Evolutionary conservation across 768 basidiomycete species (phyloP), one percentile per base, ranked within the genome.

Genomic region (Kondoa subrosea): DNA sequence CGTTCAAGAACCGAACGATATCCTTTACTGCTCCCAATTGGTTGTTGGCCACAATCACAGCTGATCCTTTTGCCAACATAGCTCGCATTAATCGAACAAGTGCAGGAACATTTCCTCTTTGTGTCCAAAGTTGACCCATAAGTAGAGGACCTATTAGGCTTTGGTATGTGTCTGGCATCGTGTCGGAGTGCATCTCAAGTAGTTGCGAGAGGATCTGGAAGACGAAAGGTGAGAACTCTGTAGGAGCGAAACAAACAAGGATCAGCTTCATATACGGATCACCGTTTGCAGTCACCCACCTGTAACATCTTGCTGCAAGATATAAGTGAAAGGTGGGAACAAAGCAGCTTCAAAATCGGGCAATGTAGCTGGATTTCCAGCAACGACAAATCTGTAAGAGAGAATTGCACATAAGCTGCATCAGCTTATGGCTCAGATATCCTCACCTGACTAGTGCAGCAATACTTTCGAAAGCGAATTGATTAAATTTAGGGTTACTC

Each of bases 201-300:
- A 99, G 91, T 74, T 97, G 95, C 0, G 91, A 87, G 58, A 96
- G 84, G 72, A 99, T 83, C 75, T 99, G 95, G 82, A 97, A 96
- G 66, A 88, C 87, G 76, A 95, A 99, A 2, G 95, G 93, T 60
- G 97, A 86, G 75, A 95, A 97, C 79, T 96, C 93, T 91, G 77
- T 2, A 27, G 30, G 17, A 61, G 15, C 15, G 64, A 64, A 12
- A 62, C 64, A 30, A 15, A 34, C 65, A 66, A 34, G 59, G 34
- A 59, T 12, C 26, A 40, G 61, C 3, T 66, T 33, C 31, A 30
- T 27, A 26, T 32, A 32, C 21, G 40, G 21, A 50, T 8, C 40
- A 8, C 21, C 40, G 40, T 50, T 21, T 8, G 8, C 40, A 26
- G 59, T 0, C 1, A 77, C 85, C 72, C 74, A 92, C 91, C 91